Evolutionary conservation across 176 grass and related monocot genomes (phyloP).

Genomic region (Phyllostachys edulis): DNA sequence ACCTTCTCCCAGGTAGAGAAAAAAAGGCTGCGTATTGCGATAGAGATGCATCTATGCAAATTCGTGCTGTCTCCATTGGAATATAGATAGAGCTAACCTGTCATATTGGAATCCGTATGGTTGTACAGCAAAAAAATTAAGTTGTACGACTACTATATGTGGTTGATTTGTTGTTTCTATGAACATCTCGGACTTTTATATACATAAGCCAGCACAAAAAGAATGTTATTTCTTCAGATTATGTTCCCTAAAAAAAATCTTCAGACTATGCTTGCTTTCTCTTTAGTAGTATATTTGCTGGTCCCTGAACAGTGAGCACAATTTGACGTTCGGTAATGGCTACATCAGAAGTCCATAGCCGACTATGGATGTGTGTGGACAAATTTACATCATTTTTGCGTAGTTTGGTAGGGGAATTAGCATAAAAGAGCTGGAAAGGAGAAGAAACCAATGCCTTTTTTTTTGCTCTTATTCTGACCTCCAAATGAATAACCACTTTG

Average conservation of each 20-base stretch:
- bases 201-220: neutral
- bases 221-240: neutral
- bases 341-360: slow-evolving; percentile 14
- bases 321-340: neutral
- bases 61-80: neutral
- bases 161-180: slow-evolving; percentile 1
- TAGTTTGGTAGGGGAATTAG: slow-evolving; percentile 9
- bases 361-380: neutral
- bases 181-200: neutral
- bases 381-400: neutral
- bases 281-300: neutral
- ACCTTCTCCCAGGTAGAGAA: slow-evolving; percentile 21
- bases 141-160: neutral
- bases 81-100: neutral
- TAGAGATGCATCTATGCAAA: slow-evolving; percentile 33
- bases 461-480: neutral
- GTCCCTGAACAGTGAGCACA: neutral
- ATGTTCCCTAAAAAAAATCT: neutral
- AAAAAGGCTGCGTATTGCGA: neutral
- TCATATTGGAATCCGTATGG: neutral
- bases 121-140: neutral
- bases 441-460: neutral
- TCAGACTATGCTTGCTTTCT: neutral
- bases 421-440: neutral
- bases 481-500: neutral